Evolutionary conservation across 805 yeast genomes (phyloP).

Genomic region (Saturnispora quitensis): DNA sequence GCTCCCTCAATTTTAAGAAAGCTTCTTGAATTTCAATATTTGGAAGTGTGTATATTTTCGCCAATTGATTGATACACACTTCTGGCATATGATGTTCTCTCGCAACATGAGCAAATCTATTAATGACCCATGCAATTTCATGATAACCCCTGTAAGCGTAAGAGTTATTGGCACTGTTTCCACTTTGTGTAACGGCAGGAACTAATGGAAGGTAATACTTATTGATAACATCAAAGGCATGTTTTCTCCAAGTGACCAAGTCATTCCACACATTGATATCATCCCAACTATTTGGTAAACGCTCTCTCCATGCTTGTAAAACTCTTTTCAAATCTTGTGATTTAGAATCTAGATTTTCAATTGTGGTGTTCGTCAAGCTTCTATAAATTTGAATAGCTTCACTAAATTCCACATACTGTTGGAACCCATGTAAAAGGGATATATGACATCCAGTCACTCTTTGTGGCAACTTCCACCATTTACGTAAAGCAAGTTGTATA

Average conservation of each 20-base stretch:
- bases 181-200: slow-evolving; percentile 71
- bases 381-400: slow-evolving; percentile 94
- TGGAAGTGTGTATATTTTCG: slow-evolving; percentile 90
- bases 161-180: slow-evolving; percentile 68
- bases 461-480: slow-evolving; percentile 88
- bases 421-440: slow-evolving; percentile 86
- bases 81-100: slow-evolving; percentile 95
- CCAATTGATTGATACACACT: slow-evolving; percentile 86
- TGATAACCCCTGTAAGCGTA: slow-evolving; percentile 97
- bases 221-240: slow-evolving; percentile 93
- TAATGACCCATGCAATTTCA: slow-evolving; percentile 98
- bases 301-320: slow-evolving; percentile 94
- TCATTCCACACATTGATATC: slow-evolving; percentile 98
- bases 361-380: slow-evolving; percentile 79
- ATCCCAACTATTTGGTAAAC: slow-evolving; percentile 95
- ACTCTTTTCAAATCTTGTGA: slow-evolving; percentile 93
- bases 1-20: slow-evolving; percentile 88
- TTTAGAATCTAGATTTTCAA: slow-evolving; percentile 84
- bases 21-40: slow-evolving; percentile 98
- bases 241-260: slow-evolving; percentile 96
- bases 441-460: slow-evolving; percentile 72
- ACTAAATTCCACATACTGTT: slow-evolving; percentile 93
- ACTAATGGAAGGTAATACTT: slow-evolving; percentile 89
- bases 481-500: slow-evolving; percentile 79
- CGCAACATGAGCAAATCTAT: slow-evolving; percentile 97